Conservation (phyloP, 1,284 basidiomycete genomes). For the Sanghuangporus sanghuang region DNA sequence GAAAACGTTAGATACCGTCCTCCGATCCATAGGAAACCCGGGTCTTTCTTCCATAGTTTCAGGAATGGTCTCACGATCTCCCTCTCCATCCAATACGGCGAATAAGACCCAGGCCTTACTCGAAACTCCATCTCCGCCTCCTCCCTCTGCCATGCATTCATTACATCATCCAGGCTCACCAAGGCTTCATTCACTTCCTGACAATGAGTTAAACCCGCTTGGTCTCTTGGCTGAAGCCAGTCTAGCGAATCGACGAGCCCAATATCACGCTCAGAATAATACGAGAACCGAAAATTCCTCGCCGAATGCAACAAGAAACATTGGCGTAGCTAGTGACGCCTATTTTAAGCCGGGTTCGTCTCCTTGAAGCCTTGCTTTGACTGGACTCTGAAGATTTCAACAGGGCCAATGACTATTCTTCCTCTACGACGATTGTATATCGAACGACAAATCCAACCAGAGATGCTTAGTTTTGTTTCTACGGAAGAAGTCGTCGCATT, state of each 20-base stretch:
- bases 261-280: conserved; percentile 24
- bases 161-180: conserved; percentile 45
- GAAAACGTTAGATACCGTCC: conserved; percentile 81
- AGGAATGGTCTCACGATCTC: conserved; percentile 77
- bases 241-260: conserved; percentile 73
- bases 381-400: conserved; percentile 11
- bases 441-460: conserved; percentile 84
- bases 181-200: conserved; percentile 84
- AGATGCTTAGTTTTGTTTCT: conserved; percentile 81
- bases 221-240: conserved; percentile 90
- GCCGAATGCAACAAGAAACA: conserved; percentile 29
- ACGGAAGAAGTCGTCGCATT: conserved; percentile 85
- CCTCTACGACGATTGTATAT: conserved; percentile 84
- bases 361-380: not conserved
- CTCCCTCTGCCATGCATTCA: conserved; percentile 25
- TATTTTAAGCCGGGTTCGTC: conserved; percentile 89
- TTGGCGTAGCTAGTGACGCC: conserved; percentile 85
- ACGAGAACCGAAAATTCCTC: conserved; percentile 5
- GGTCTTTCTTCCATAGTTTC: conserved; percentile 50
- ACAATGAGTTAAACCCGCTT: conserved; percentile 86
- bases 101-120: conserved; percentile 57
- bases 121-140: conserved; percentile 52
- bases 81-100: conserved; percentile 57
- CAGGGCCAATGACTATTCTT: conserved; percentile 81
- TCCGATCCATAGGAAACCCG: conserved; percentile 79